A percentile compares a stretch with the other conserved stretches of the same genome.
These are phyloP conservation scores for Aspergillus fischeri DNA, from an alignment of 2,329 filamentous ascomycete genomes.

Conservation along the genomic window DNA sequence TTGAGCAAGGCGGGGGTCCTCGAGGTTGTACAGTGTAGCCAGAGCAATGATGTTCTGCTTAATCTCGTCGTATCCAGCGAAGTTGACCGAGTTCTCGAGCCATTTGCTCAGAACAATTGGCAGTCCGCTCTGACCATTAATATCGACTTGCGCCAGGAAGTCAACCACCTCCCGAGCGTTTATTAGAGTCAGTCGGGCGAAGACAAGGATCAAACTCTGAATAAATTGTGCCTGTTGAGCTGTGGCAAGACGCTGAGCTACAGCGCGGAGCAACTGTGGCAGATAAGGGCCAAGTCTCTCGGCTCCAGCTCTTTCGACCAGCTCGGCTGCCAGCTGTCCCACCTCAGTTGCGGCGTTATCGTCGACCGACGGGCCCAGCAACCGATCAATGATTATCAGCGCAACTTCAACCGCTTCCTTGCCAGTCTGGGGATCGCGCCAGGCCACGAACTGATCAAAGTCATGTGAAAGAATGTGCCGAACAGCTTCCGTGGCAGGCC, in stretches of 20 bases:
- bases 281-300: constrained; percentile 88
- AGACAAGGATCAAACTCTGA: constrained; percentile 91
- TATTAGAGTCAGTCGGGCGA: constrained; percentile 80
- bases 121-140: constrained; percentile 71
- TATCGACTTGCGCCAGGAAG: constrained; percentile 80
- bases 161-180: constrained; percentile 86
- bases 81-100: constrained; percentile 94
- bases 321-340: constrained; percentile 84
- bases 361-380: constrained; percentile 78
- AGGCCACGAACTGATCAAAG: constrained; percentile 81
- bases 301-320: constrained; percentile 92
- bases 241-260: constrained; percentile 76
- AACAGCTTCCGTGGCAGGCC: constrained; percentile 78
- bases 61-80: constrained; percentile 97
- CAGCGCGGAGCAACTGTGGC: constrained; percentile 80
- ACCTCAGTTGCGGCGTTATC: constrained; percentile 96
- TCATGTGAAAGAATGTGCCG: constrained; percentile 90
- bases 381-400: constrained; percentile 84
- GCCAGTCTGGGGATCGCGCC: constrained; percentile 70
- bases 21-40: constrained; percentile 82
- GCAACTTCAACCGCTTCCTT: constrained; percentile 84
- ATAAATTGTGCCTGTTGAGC: constrained; percentile 87
- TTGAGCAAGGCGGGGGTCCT: constrained; percentile 72
- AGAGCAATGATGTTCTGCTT: constrained; percentile 93
- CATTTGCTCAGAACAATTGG: constrained; percentile 89